Conservation (phyloP, 192 early-diverging fungal species). For the Coemansia sp. region DNA sequence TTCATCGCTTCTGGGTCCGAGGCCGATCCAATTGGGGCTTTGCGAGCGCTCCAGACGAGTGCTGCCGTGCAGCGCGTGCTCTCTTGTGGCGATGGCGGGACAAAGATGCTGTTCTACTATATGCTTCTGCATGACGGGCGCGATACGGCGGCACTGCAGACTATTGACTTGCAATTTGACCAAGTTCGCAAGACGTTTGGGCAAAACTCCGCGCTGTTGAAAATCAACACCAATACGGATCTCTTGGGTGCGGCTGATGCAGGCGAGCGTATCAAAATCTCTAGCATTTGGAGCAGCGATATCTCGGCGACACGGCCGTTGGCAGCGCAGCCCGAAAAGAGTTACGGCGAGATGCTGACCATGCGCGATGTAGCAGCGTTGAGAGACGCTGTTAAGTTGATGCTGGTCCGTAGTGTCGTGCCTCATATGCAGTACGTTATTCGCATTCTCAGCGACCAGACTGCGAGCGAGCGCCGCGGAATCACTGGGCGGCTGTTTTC, state of each 20-base stretch:
- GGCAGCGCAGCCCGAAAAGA: background rate
- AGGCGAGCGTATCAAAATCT: slow-evolving; percentile 31
- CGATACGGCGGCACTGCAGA: slow-evolving; percentile 34
- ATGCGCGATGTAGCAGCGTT: slow-evolving; percentile 54
- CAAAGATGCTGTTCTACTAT: slow-evolving; percentile 78
- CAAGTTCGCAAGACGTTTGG: slow-evolving; percentile 52
- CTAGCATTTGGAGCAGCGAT: slow-evolving; percentile 39
- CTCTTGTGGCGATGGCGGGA: slow-evolving; percentile 76
- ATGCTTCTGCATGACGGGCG: slow-evolving; percentile 84
- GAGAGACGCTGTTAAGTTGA: slow-evolving; percentile 56
- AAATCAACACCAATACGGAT: slow-evolving; percentile 46
- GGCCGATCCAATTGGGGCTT: slow-evolving; percentile 73
- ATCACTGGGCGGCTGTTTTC: slow-evolving; percentile 88
- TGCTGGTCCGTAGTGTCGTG: slow-evolving; percentile 76
- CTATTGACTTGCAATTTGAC: slow-evolving; percentile 49
- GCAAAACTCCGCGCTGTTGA: slow-evolving; percentile 44
- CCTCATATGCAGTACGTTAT: slow-evolving; percentile 90
- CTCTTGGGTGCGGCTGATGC: slow-evolving; percentile 14
- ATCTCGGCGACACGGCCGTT: slow-evolving; percentile 24
- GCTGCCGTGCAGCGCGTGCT: slow-evolving; percentile 60
- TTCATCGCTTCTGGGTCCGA: slow-evolving; percentile 68
- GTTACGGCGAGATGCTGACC: slow-evolving; percentile 41
- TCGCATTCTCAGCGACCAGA: slow-evolving; percentile 89
- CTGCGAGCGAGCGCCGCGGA: slow-evolving; percentile 83
- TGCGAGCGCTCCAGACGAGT: slow-evolving; percentile 62